Conservation (phyloP, 1,284 basidiomycete genomes). For the Phaffia rhodozyma region DNA sequence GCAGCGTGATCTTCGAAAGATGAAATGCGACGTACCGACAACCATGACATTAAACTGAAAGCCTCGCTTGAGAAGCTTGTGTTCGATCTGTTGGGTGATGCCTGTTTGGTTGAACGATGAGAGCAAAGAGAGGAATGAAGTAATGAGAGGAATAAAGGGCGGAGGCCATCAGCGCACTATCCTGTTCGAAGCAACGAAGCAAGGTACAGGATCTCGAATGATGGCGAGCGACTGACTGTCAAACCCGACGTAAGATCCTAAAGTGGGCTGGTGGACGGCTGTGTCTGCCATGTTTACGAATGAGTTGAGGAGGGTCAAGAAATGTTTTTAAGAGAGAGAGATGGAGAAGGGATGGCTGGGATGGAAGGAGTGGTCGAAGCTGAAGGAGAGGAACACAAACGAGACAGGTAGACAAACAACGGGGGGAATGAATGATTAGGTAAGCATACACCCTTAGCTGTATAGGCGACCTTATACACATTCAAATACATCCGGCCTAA, state of each 20-base stretch:
- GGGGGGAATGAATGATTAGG: too few species aligned
- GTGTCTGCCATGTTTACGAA: too few species aligned
- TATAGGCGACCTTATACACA: too few species aligned
- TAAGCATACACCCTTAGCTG: too few species aligned
- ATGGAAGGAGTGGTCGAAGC: too few species aligned
- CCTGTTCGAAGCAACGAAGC: background rate
- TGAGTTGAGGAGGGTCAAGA: too few species aligned
- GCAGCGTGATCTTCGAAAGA: background rate
- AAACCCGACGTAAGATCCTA: constrained; percentile 71
- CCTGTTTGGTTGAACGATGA: constrained; percentile 28
- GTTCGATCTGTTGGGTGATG: constrained; percentile 95
- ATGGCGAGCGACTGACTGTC: constrained; percentile 43
- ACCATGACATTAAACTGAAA: constrained; percentile 99
- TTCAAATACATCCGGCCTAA: too few species aligned
- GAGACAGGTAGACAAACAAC: too few species aligned
- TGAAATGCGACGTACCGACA: constrained; percentile 52
- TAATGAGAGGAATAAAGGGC: background rate
- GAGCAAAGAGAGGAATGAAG: background rate
- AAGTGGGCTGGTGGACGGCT: too few species aligned
- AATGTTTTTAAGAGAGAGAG: too few species aligned
- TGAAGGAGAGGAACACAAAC: too few species aligned
- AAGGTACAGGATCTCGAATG: background rate
- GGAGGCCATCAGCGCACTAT: background rate
- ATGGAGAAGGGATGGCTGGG: too few species aligned
- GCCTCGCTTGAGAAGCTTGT: constrained; percentile 96